phyloP scores from a whole-genome alignment of 2,329 filamentous ascomycete species.

The Fusarium circinatum region DNA sequence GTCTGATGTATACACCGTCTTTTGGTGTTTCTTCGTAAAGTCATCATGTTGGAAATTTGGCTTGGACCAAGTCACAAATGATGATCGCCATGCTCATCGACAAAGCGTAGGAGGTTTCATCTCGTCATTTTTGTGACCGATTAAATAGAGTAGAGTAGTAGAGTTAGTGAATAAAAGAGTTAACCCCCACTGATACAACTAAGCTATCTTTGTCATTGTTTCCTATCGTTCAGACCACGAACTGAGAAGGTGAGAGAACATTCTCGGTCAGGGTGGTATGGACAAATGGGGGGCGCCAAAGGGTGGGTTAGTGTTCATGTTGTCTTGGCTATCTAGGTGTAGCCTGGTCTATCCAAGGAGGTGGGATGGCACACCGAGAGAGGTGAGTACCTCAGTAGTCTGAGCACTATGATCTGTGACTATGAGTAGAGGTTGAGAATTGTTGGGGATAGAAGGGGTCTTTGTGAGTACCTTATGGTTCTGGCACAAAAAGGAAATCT shows the following conservation, averaged over 20 bases:
- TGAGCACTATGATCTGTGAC: not conserved
- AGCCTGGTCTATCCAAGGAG: constrained; percentile 18
- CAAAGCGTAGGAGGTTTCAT: constrained; percentile 16
- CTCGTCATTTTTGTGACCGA: constrained; percentile 13
- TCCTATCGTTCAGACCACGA: constrained; percentile 28
- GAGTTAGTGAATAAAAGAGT: not conserved
- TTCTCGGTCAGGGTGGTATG: constrained; percentile 29
- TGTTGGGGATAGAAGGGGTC: not conserved
- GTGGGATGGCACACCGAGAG: constrained; percentile 35
- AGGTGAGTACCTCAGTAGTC: constrained; percentile 1
- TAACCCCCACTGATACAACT: constrained; percentile 27
- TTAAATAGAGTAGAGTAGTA: not conserved
- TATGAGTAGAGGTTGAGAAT: not conserved
- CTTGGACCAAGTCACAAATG: constrained; percentile 19
- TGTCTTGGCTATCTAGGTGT: constrained; percentile 37
- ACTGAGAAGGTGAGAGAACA: constrained; percentile 18
- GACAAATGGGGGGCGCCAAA: constrained; percentile 18
- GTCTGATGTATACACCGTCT: constrained; percentile 33
- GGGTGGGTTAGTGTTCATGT: constrained; percentile 27
- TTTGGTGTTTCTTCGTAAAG: not conserved
- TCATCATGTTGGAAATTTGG: not conserved
- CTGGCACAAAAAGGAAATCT: not conserved
- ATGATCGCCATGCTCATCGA: constrained; percentile 1
- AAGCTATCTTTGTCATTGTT: constrained; percentile 33
- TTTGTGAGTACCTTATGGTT: not conserved